Evolutionary conservation across 2,329 filamentous ascomycete genomes (phyloP).

Genomic region (Elsinoe australis): DNA sequence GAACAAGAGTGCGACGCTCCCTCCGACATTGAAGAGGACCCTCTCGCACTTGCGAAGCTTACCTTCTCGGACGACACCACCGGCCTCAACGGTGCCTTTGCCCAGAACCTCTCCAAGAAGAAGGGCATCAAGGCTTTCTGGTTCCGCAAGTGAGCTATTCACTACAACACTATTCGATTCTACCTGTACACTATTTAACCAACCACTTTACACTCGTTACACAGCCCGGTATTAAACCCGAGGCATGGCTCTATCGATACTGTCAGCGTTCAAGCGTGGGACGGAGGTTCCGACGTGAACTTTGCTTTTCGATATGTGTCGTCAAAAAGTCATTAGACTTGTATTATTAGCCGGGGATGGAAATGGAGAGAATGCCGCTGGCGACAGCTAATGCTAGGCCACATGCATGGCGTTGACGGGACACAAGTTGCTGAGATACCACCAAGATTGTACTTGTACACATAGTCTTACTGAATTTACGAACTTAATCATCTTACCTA

Average conservation of each 20-base stretch:
- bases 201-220: constrained; percentile 10
- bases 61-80: constrained; percentile 33
- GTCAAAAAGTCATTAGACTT: not conserved
- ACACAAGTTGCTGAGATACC: too few relatives aligned
- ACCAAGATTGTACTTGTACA: too few relatives aligned
- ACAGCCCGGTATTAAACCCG: not conserved
- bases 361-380: too few relatives aligned
- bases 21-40: constrained; percentile 35
- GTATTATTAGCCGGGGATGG: constrained; percentile 6
- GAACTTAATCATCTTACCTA: not conserved
- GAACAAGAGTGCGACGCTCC: constrained; percentile 20
- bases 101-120: constrained; percentile 21
- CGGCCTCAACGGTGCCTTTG: constrained; percentile 39
- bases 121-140: constrained; percentile 23
- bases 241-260: not conserved
- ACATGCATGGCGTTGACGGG: too few relatives aligned
- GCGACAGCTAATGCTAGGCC: too few relatives aligned
- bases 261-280: constrained; percentile 11
- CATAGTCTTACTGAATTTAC: not conserved
- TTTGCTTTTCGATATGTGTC: not conserved
- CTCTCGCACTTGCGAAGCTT: constrained; percentile 49
- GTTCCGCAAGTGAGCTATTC: constrained; percentile 9
- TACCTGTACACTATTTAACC: constrained; percentile 10
- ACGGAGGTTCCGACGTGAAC: constrained; percentile 9
- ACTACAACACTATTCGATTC: not conserved